Conservation (phyloP, 2,329 filamentous ascomycete species). For the Hypoxylon sp. region DNA sequence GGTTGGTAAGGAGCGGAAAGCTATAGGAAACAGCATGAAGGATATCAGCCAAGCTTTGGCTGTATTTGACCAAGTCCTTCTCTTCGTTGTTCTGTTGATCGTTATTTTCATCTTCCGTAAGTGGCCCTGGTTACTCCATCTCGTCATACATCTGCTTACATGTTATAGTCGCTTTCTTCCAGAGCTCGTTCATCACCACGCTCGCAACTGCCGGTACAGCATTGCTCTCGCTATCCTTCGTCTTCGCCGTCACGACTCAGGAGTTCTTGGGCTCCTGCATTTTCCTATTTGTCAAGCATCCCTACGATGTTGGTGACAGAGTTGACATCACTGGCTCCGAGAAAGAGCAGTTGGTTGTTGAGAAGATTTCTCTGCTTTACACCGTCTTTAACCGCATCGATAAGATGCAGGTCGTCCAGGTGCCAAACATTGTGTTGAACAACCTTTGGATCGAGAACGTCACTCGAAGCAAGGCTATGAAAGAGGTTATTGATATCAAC, state of each 20-base stretch:
- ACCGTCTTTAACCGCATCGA: constrained; percentile 90
- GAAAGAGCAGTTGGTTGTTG: constrained; percentile 80
- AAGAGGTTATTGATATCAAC: constrained; percentile 83
- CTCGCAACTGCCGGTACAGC: constrained; percentile 92
- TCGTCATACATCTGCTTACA: constrained; percentile 12
- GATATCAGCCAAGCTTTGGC: constrained; percentile 95
- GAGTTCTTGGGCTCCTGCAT: constrained; percentile 99
- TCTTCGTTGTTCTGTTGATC: constrained; percentile 84
- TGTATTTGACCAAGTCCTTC: constrained; percentile 88
- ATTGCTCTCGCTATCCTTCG: constrained; percentile 94
- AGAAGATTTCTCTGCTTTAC: constrained; percentile 94
- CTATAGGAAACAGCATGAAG: constrained; percentile 93
- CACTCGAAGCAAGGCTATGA: constrained; percentile 91
- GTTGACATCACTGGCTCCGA: constrained; percentile 79
- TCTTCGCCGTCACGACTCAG: constrained; percentile 91
- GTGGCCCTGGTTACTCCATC: constrained; percentile 49
- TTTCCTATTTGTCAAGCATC: constrained; percentile 98
- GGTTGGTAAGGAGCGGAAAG: constrained; percentile 87
- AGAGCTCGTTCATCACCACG: constrained; percentile 85
- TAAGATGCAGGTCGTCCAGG: constrained; percentile 83
- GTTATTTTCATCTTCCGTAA: constrained; percentile 85
- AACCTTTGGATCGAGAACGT: constrained; percentile 96
- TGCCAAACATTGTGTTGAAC: constrained; percentile 94
- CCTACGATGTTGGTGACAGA: constrained; percentile 94
- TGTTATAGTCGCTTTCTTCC: constrained; percentile 82